Evolutionary conservation across 257 asterid species (phyloP), one percentile per base, ranked within the genome.

Genomic region (Fraxinus americana): DNA sequence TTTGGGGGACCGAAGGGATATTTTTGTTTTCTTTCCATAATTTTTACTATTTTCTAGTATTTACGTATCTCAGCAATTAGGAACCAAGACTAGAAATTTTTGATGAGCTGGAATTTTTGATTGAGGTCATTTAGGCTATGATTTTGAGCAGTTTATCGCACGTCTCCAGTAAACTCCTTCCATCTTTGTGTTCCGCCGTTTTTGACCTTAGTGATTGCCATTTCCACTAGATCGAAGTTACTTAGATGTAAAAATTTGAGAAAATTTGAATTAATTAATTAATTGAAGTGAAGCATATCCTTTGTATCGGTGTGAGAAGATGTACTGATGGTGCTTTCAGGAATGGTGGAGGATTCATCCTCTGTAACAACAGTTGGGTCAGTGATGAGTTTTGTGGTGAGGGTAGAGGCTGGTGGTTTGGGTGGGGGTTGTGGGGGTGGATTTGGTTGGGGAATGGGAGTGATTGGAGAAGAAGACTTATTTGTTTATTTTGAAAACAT

Each of bases 281-380:
- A 39, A 39, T 30, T 9, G 67, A 74, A 16, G 14, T 61, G 59
- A 16, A 16, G 43, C 66, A 48, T 70, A 86, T 91, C 99, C 96
- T 93, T 97, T 38, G 90, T 87, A 80, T 95, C 97, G 21, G 91
- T 88, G 50, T 83, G 91, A 25, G 86, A 87, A 30, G 96, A 84
- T 4, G 96, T 84, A 52, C 94, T 89, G 73, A 83, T 78, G 29
- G 95, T 91, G 81, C 97, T 91, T 63, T 88, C 97, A 45, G 97
- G 89, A 45, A 90, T 80, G 80, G 98, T 91, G 17, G 96, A 93
- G 65, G 97, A 86, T 68, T 90, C 97, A 65, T 93, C 97, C 87
- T 93, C 97, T 23, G 90, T 82, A 1, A 39, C 78, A 34, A 74
- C 76, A 65, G 78, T 83, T 12, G 13, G 45, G 45, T 39, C 12